Evolutionary conservation across 345 rosid genomes (phyloP).

Genomic region (Arabidopsis thaliana): TAIR10.1 NC_003074.8:21308001-21308500

Average conservation of each 20-base stretch:
- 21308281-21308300: conserved; percentile 93
- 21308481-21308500: conserved; percentile 89
- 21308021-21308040: conserved; percentile 87
- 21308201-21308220: conserved; percentile 82
- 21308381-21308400: conserved; percentile 98
- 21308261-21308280: conserved; percentile 92
- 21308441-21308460: conserved; percentile 77
- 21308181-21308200: conserved; percentile 77
- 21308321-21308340: conserved; percentile 13
- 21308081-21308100: conserved; percentile 87
- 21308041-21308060: conserved; percentile 98
- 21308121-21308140: conserved; percentile 93
- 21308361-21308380: conserved; percentile 40
- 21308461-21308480: conserved; percentile 86
- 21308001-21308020: conserved; percentile 72
- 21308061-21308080: conserved; percentile 81
- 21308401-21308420: conserved; percentile 93
- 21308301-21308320: conserved; percentile 35
- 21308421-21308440: conserved; percentile 78
- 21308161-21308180: conserved; percentile 79
- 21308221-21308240: conserved; percentile 91
- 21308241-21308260: conserved; percentile 92
- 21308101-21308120: conserved; percentile 93
- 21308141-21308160: conserved; percentile 73
- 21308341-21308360: neutral